phyloP scores from a whole-genome alignment of 2,329 filamentous ascomycete species.

The Ploettnerulaceae sp. region DNA sequence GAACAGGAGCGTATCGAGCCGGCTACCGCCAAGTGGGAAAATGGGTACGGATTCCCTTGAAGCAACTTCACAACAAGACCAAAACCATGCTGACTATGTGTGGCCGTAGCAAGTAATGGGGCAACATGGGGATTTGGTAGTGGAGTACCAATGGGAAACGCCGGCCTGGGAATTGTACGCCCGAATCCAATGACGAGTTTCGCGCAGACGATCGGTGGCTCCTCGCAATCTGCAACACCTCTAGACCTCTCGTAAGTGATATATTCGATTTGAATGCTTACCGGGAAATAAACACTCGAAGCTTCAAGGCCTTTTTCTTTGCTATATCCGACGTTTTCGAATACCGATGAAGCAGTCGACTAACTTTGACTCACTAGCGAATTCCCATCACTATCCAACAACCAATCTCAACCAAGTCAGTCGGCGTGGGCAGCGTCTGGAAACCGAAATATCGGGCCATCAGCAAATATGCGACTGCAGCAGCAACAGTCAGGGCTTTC shows the following conservation, averaged over 20 bases:
- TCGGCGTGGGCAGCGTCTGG: constrained; percentile 33
- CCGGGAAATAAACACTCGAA: background rate
- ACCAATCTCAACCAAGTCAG: constrained; percentile 40
- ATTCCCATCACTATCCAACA: constrained; percentile 62
- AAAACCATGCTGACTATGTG: constrained; percentile 24
- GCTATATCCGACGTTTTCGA: background rate
- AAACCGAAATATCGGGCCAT: constrained; percentile 28
- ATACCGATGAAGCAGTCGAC: background rate
- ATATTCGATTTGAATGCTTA: background rate
- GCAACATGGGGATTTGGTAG: constrained; percentile 58
- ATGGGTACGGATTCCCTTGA: constrained; percentile 45
- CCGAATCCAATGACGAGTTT: constrained; percentile 57
- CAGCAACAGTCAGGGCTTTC: constrained; percentile 30
- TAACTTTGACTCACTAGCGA: constrained; percentile 42
- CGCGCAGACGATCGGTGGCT: constrained; percentile 56
- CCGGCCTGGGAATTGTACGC: constrained; percentile 48
- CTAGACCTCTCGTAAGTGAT: constrained; percentile 60
- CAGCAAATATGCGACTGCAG: constrained; percentile 30
- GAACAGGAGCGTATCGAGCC: constrained; percentile 50
- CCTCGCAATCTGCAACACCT: constrained; percentile 57
- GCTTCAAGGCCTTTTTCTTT: background rate
- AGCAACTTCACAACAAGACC: background rate
- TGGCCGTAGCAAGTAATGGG: constrained; percentile 34
- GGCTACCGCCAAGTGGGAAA: constrained; percentile 62
- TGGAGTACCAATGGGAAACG: constrained; percentile 55